phyloP scores from a whole-genome alignment of 78 protist species.

The Dictyostelium firmibasis region DNA sequence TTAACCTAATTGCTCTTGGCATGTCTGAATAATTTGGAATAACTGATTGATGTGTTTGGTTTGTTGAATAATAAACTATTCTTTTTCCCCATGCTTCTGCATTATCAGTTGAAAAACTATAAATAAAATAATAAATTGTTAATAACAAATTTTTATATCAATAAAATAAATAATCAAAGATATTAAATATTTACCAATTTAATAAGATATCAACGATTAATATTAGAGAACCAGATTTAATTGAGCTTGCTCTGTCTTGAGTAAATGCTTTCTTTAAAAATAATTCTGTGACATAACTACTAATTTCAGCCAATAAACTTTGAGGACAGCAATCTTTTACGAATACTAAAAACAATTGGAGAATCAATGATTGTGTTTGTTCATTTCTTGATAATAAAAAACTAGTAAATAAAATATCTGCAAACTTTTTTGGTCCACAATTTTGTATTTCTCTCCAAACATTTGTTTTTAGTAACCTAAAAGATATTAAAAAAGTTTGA shows the following conservation, averaged over 20 bases:
- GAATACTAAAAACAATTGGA: neutral
- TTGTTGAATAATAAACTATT: neutral
- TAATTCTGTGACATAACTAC: neutral
- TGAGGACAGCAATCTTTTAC: neutral
- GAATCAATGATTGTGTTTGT: neutral
- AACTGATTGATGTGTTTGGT: neutral
- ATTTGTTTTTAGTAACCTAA: neutral
- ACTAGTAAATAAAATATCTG: neutral
- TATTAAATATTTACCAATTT: neutral
- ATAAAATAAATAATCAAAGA: neutral
- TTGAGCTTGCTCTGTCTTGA: neutral
- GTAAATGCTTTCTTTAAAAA: neutral
- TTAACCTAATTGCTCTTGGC: neutral
- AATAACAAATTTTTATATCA: neutral
- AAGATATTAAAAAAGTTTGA: neutral
- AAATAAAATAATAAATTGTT: neutral
- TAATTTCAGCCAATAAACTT: neutral
- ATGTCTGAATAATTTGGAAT: slow-evolving; percentile 2
- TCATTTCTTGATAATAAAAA: neutral
- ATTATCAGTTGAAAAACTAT: neutral
- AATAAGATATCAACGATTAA: neutral
- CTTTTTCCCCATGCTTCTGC: slow-evolving; percentile 38
- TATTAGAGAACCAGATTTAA: neutral
- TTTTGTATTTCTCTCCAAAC: neutral
- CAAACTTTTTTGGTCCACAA: neutral